phyloP scores from a whole-genome alignment of 163 green algal genomes.

The Smithsoniella earleae region DNA sequence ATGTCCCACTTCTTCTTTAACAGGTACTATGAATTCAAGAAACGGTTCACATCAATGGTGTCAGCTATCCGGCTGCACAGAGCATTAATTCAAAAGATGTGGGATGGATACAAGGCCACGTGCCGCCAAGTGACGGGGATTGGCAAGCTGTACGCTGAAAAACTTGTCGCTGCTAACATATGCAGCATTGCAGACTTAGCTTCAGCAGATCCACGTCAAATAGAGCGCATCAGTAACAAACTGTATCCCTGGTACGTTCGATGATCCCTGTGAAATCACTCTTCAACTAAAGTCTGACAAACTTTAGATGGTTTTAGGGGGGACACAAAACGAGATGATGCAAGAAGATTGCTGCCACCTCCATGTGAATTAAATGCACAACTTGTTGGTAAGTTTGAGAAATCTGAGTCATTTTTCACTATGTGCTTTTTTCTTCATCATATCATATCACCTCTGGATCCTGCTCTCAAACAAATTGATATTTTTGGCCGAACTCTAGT shows the following conservation, averaged over 20 bases:
- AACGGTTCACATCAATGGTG: constrained; percentile 6
- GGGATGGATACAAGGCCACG: background rate
- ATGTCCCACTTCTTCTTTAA: too few relatives aligned
- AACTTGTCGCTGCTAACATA: constrained; percentile 50
- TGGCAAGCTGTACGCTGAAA: constrained; percentile 42
- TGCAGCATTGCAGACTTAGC: constrained; percentile 42
- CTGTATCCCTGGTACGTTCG: constrained; percentile 61
- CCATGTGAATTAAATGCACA: background rate
- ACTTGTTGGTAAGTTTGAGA: background rate
- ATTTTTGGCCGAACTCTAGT: too few relatives aligned
- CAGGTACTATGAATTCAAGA: constrained; percentile 21
- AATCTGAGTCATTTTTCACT: background rate
- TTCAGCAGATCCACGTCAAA: constrained; percentile 43
- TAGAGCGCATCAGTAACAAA: constrained; percentile 53
- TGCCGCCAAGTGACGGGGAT: constrained; percentile 50
- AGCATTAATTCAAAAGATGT: constrained; percentile 18
- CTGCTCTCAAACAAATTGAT: background rate
- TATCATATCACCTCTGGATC: background rate
- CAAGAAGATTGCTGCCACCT: background rate
- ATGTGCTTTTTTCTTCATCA: background rate
- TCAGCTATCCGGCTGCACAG: background rate
- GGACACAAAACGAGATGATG: constrained; percentile 11
- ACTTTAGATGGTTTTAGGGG: too few relatives aligned
- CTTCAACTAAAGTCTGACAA: too few relatives aligned
- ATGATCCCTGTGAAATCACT: too few relatives aligned